Evolutionary conservation across 129 eudicot species (phyloP).

Genomic region (Sambucus nigra): DNA sequence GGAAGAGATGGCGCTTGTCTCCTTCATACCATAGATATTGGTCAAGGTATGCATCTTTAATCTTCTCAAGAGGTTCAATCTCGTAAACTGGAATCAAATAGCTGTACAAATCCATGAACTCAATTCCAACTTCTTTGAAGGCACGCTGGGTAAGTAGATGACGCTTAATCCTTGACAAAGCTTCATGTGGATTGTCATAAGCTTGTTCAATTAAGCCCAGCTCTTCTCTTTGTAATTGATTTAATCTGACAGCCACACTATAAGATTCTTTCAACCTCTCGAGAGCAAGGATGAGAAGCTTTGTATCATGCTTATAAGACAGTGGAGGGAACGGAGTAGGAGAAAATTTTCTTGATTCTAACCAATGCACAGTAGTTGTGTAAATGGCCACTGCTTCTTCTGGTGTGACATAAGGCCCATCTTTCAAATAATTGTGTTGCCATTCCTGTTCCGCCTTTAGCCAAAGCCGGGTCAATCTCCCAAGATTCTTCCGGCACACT

Average conservation of each 20-base stretch:
- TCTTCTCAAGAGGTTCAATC: slow-evolving; percentile 97
- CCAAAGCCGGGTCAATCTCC: slow-evolving; percentile 99
- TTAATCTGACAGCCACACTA: slow-evolving; percentile 95
- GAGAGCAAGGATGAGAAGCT: slow-evolving; percentile 95
- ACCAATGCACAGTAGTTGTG: slow-evolving; percentile 98
- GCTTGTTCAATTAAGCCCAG: slow-evolving; percentile 98
- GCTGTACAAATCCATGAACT: slow-evolving; percentile 96
- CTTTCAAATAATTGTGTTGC: slow-evolving; percentile 94
- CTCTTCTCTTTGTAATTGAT: slow-evolving; percentile 96
- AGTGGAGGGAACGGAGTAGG: slow-evolving; percentile 97
- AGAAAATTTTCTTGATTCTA: slow-evolving; percentile 93
- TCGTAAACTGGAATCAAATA: slow-evolving; percentile 94
- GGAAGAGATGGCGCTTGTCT: slow-evolving; percentile 92
- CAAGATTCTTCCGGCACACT: slow-evolving; percentile 95
- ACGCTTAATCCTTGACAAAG: slow-evolving; percentile 90
- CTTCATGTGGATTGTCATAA: slow-evolving; percentile 98
- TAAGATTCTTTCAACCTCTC: slow-evolving; percentile 97
- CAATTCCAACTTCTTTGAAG: slow-evolving; percentile 97
- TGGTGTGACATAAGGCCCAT: slow-evolving; percentile 98
- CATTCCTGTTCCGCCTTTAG: slow-evolving; percentile 99
- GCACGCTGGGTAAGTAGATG: slow-evolving; percentile 98
- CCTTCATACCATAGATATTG: slow-evolving; percentile 99
- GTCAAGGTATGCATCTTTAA: slow-evolving; percentile 94
- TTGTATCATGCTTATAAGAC: slow-evolving; percentile 99
- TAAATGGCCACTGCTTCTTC: slow-evolving; percentile 99